Evolutionary conservation across 2,329 filamentous ascomycete species (phyloP).

Genomic region (Herpotrichia juniperi): DNA sequence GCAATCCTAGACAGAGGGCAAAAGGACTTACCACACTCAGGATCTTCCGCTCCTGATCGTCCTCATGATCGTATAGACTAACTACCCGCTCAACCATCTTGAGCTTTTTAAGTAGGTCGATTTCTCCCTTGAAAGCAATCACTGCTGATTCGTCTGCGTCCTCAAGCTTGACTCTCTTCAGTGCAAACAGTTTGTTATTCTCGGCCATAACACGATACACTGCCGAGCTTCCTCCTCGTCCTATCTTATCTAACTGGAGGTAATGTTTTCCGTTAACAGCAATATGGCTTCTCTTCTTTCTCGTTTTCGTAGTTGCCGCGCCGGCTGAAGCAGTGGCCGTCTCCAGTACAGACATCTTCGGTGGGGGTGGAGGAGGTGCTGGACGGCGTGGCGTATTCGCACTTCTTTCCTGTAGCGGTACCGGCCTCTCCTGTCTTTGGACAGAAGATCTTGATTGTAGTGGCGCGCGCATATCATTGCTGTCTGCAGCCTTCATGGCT

Average conservation of each 20-base stretch:
- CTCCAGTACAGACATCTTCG: constrained; percentile 97
- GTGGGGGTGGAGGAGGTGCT: constrained; percentile 77
- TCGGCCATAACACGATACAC: constrained; percentile 97
- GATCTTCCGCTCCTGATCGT: constrained; percentile 89
- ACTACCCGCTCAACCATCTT: constrained; percentile 89
- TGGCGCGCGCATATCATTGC: constrained; percentile 25
- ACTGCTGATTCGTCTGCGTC: constrained; percentile 85
- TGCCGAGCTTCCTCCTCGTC: constrained; percentile 89
- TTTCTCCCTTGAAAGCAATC: constrained; percentile 90
- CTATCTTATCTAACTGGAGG: constrained; percentile 86
- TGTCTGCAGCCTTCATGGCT: constrained; percentile 41
- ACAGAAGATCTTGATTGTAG: constrained; percentile 35
- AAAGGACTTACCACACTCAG: constrained; percentile 74
- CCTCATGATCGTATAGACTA: constrained; percentile 86
- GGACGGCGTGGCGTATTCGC: constrained; percentile 78
- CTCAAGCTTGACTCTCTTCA: constrained; percentile 91
- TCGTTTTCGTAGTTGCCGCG: constrained; percentile 74
- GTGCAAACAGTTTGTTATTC: constrained; percentile 91
- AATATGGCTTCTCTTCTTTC: constrained; percentile 81
- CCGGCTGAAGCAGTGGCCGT: constrained; percentile 85
- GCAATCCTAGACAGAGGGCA: constrained; percentile 2
- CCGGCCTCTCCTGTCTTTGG: constrained; percentile 49
- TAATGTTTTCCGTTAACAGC: constrained; percentile 91
- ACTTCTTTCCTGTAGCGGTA: constrained; percentile 59
- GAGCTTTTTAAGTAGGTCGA: constrained; percentile 84